Evolutionary conservation across 768 basidiomycete species (phyloP), one percentile per base, ranked within the genome.

Genomic region (Dioszegia crocea): DNA sequence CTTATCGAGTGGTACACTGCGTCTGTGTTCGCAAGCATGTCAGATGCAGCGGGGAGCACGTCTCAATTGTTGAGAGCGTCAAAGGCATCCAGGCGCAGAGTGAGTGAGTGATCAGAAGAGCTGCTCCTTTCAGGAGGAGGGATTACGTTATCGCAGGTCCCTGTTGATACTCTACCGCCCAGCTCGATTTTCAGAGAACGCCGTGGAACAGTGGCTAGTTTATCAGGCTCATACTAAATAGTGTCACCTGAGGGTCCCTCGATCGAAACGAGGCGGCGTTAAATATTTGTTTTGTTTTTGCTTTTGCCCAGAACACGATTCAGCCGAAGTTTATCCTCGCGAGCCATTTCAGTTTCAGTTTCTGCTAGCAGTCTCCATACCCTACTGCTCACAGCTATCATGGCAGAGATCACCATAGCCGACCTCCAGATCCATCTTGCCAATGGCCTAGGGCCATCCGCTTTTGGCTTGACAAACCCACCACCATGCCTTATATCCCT

Each of bases 401-500:
- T 48, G 38, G 78, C 78, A 49, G 51, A 47, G 23, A 75, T 79
- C 56, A 48, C 60, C n/a, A 70, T 80, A 57, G 60, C 62, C 19
- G 66, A 71, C 40, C 72, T 80, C 31, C 53, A 65, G 1, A 60
- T 79, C n/a, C 73, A 71, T 12, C 71, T 77, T 3, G 45, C 70
- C 6, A 44, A 61, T 17, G 78, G 79, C 4, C 57, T 77, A 12
- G 73, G 73, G 17, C 68, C 72, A 23, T 77, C 76, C 2, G 71
- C 76, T 33, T 77, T 77, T 65, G 56, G 56, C 17, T 56, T 71
- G 31, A 1, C 44, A 24, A 46, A 67, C 30, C 62, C 75, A 17
- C 59, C 69, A 8, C 86, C 88, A 61, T 79, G 88, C 29, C 70
- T 80, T 1, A 65, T 86, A 54, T 80, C 83, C 14, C 64, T 89